Base-by-base conservation (phyloP, 805 yeast species). In the Hanseniaspora lindneri region DNA sequence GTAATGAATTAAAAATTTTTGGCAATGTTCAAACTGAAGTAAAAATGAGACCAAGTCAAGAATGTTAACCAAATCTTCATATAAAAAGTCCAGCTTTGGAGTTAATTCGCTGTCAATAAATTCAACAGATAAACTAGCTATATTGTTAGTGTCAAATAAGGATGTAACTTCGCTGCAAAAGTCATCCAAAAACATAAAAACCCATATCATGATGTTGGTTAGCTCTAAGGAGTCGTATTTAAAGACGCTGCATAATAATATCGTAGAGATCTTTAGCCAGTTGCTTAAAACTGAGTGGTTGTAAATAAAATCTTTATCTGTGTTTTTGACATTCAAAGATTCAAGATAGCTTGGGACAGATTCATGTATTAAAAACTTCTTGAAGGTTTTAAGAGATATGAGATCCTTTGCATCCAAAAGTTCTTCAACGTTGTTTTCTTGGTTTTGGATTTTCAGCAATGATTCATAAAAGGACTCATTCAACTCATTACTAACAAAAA, bases 201-300 rank as follows among this genome's bases (percentile, higher is more conserved):
- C 59, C 72, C 72, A 69, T 5, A 66, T 57, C 58, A 69, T 57
- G 1, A 69, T 60, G 14, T 60, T 65, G 0, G 68, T 67, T 3
- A 68, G 52, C 30, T 68, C 63, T 48, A 59, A 63, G 20, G 62
- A 63, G 43, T 64, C 62, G 70, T 71, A 68, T 10, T 52, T 54
- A 16, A 60, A 59, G 34, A 54, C 60, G 49, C 71, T 67, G 1
- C 71, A 67, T 4, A 62, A 58, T 2, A 66, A 55, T 1, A 64
- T 50, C 41, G 66, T 65, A 3, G 66, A 51, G 8, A 63, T 55
- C 36, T 55, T 58, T 6, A 34, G 23, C 49, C 49, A 46, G 8
- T 9, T 4, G 7, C 17, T 23, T 21, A 66, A 42, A 20, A 57
- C 54, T 23, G 58, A 23, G 19, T 23, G 20, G 19, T 23, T 10